Conservation (phyloP, 129 eudicot genomes). For the Flaveria robusta region DNA sequence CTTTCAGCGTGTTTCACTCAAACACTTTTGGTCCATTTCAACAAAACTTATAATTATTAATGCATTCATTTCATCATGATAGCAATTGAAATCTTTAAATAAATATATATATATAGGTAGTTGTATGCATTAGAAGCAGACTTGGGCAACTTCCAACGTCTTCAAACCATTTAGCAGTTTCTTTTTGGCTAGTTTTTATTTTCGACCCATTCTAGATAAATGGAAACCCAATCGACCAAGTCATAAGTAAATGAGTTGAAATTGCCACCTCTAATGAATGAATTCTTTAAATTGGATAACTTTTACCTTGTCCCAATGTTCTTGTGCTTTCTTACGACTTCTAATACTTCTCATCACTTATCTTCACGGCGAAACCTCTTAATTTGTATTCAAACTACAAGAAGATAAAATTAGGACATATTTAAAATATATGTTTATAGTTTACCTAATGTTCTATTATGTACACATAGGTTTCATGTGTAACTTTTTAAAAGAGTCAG, state of each 20-base stretch:
- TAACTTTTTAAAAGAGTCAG: not conserved
- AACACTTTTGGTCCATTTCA: not conserved
- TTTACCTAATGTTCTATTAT: not conserved
- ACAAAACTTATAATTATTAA: too few species aligned
- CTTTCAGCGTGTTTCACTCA: not conserved
- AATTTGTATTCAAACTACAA: slow-evolving; percentile 76
- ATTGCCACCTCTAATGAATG: slow-evolving; percentile 1
- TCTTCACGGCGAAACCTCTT: slow-evolving; percentile 86
- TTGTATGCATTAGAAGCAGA: not conserved
- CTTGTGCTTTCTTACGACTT: slow-evolving; percentile 74
- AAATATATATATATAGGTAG: not conserved
- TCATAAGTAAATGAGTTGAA: not conserved
- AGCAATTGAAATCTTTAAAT: not conserved
- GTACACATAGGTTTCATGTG: slow-evolving; percentile 3
- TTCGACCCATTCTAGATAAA: not conserved
- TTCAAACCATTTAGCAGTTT: not conserved
- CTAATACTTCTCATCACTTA: slow-evolving; percentile 63
- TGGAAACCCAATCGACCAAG: not conserved
- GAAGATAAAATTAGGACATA: slow-evolving; percentile 18
- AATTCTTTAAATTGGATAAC: slow-evolving; percentile 15
- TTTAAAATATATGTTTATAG: slow-evolving; percentile 1
- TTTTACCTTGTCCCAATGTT: slow-evolving; percentile 76
- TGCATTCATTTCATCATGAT: not conserved
- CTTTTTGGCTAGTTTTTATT: not conserved
- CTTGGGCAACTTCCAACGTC: not conserved